These are phyloP conservation scores for Herpetomonas tarakana DNA, from an alignment of 208 protist species.

Conservation along the genomic window DNA sequence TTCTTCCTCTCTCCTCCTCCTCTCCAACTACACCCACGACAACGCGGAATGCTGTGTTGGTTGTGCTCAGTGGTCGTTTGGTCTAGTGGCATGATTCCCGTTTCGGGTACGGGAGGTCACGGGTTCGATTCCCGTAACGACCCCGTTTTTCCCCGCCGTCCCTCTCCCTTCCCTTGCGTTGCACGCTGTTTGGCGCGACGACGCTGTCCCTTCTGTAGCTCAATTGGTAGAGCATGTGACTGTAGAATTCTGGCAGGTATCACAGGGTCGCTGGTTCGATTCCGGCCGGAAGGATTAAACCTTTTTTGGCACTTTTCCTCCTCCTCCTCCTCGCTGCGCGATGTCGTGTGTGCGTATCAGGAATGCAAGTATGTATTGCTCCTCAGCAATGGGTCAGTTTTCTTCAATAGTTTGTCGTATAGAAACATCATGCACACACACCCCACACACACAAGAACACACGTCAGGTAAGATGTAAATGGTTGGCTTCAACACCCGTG, in stretches of 20 bases:
- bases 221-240: constrained; percentile 1
- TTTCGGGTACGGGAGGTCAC: constrained; percentile 83
- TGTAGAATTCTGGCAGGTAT: not conserved
- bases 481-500: not conserved
- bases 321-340: too few relatives aligned
- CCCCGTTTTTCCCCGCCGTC: constrained; percentile 25
- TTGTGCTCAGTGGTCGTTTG: constrained; percentile 61
- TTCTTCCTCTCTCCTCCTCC: too few relatives aligned
- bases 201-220: not conserved
- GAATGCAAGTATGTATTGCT: not conserved
- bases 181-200: not conserved
- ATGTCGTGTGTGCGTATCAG: too few relatives aligned
- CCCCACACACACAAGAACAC: not conserved
- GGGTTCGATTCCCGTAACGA: constrained; percentile 82
- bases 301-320: not conserved
- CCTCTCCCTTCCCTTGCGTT: too few relatives aligned
- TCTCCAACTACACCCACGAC: too few relatives aligned
- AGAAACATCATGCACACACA: not conserved
- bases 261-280: constrained; percentile 1
- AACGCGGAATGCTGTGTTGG: too few relatives aligned
- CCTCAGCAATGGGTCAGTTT: not conserved
- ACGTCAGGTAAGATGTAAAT: not conserved
- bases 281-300: constrained; percentile 1
- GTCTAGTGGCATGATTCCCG: constrained; percentile 87
- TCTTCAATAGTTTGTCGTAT: constrained; percentile 2